Percentiles rank a stretch among this genome's conserved stretches.
Conservation (phyloP, 495 filamentous ascomycete species). For the Hypoxylon cercidicola region DNA sequence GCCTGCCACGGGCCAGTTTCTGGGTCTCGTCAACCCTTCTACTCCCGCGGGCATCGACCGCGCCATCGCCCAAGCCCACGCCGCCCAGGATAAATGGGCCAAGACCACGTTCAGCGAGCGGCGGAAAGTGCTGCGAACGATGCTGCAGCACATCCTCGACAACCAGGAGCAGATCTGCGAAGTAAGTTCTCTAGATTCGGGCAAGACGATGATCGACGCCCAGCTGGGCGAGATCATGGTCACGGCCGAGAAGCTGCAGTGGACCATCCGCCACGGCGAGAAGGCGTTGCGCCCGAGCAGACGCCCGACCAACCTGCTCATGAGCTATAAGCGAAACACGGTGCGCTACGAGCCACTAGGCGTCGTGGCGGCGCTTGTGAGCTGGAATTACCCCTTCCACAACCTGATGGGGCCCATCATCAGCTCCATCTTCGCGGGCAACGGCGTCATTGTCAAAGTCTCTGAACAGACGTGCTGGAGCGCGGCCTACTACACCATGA, state of each 20-base stretch:
- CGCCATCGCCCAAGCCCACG: slow-evolving; percentile 75
- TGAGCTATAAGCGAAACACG: slow-evolving; percentile 94
- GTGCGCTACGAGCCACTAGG: slow-evolving; percentile 93
- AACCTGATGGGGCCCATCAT: slow-evolving; percentile 94
- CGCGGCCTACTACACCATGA: slow-evolving; percentile 78
- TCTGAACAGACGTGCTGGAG: slow-evolving; percentile 96
- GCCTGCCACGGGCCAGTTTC: slow-evolving; percentile 85
- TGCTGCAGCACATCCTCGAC: slow-evolving; percentile 85
- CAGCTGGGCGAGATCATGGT: slow-evolving; percentile 94
- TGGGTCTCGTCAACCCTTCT: slow-evolving; percentile 82
- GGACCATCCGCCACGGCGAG: slow-evolving; percentile 93
- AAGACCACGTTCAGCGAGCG: slow-evolving; percentile 80
- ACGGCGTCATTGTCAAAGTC: slow-evolving; percentile 89
- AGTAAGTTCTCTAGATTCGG: slow-evolving; percentile 92
- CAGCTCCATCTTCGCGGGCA: slow-evolving; percentile 90
- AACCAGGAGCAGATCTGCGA: slow-evolving; percentile 89
- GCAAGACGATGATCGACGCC: slow-evolving; percentile 95
- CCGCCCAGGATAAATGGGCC: slow-evolving; percentile 84
- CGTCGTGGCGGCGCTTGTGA: slow-evolving; percentile 90
- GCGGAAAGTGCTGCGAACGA: slow-evolving; percentile 79
- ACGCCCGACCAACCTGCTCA: slow-evolving; percentile 84
- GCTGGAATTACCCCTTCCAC: slow-evolving; percentile 98
- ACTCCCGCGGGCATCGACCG: slow-evolving; percentile 83
- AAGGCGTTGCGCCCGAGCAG: slow-evolving; percentile 75
- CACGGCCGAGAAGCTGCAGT: slow-evolving; percentile 91